Conservation (phyloP, 1,139 yeast species). For the Sugiyamaella neomexicana region DNA sequence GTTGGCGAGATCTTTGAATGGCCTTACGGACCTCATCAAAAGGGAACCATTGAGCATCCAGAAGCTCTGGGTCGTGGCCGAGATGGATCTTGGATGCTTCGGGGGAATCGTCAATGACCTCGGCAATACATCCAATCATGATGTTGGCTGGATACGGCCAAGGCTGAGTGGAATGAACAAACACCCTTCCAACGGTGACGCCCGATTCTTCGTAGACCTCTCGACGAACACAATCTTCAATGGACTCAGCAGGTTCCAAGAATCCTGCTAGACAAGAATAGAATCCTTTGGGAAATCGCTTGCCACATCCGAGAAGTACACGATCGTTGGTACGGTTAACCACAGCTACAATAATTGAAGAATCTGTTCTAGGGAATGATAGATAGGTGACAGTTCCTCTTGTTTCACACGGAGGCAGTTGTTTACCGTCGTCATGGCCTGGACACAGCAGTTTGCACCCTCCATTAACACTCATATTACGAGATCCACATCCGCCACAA, state of each 20-base stretch:
- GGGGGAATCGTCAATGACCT: slow-evolving; percentile 62
- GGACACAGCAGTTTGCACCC: slow-evolving; percentile 78
- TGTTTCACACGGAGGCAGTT: slow-evolving; percentile 39
- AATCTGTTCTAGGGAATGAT: slow-evolving; percentile 89
- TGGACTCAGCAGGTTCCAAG: slow-evolving; percentile 91
- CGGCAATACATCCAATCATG: slow-evolving; percentile 89
- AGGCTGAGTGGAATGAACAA: slow-evolving; percentile 74
- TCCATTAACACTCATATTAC: slow-evolving; percentile 69
- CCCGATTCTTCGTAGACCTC: slow-evolving; percentile 98
- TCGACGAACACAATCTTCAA: slow-evolving; percentile 82
- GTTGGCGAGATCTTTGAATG: slow-evolving; percentile 43
- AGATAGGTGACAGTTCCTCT: slow-evolving; percentile 48
- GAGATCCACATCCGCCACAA: slow-evolving; percentile 88
- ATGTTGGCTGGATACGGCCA: slow-evolving; percentile 96
- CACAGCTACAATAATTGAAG: slow-evolving; percentile 80
- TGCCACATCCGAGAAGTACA: slow-evolving; percentile 69
- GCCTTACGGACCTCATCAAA: slow-evolving; percentile 52
- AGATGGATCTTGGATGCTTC: slow-evolving; percentile 51
- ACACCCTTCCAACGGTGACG: slow-evolving; percentile 58
- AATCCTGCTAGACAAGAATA: slow-evolving; percentile 92
- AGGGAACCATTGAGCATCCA: slow-evolving; percentile 83
- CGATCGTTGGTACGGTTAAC: slow-evolving; percentile 61
- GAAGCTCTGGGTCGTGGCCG: slow-evolving; percentile 81
- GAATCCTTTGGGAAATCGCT: slow-evolving; percentile 51
- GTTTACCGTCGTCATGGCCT: slow-evolving; percentile 36